Percentiles rank a stretch among this genome's conserved stretches.
phyloP scores from a whole-genome alignment of 352 stramenopile species.

The Halophytophthora polymorphica region DNA sequence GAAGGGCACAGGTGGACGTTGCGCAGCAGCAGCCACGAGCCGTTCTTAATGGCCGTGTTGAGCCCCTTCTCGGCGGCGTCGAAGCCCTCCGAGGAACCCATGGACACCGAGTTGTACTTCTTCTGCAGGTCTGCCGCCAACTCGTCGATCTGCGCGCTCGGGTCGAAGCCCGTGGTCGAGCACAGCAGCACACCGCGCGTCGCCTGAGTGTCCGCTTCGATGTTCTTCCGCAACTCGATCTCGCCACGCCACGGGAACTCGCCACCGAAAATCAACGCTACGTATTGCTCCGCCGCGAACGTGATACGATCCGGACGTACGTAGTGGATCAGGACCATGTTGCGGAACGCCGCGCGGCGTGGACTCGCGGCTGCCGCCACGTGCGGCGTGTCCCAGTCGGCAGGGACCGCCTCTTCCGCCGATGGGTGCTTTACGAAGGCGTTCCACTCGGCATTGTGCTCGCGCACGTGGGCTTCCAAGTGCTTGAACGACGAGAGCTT shows the following conservation, averaged over 20 bases:
- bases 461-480: slow-evolving; percentile 62
- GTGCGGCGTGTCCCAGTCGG: slow-evolving; percentile 49
- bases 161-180: slow-evolving; percentile 97
- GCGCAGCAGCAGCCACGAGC: slow-evolving; percentile 97
- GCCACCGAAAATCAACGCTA: slow-evolving; percentile 82
- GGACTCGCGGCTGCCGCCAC: slow-evolving; percentile 36
- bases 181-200: slow-evolving; percentile 95
- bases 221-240: slow-evolving; percentile 92
- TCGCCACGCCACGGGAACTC: slow-evolving; percentile 94
- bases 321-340: slow-evolving; percentile 79
- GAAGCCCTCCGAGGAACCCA: slow-evolving; percentile 97
- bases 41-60: slow-evolving; percentile 93
- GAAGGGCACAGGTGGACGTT: slow-evolving; percentile 99
- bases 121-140: slow-evolving; percentile 90
- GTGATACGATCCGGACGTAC: slow-evolving; percentile 89
- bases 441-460: slow-evolving; percentile 67
- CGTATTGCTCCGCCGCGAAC: slow-evolving; percentile 73
- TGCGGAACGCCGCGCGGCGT: slow-evolving; percentile 71
- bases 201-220: slow-evolving; percentile 90
- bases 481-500: slow-evolving; percentile 78
- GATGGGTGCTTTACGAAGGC: slow-evolving; percentile 74
- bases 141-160: slow-evolving; percentile 95
- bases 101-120: slow-evolving; percentile 96
- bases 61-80: slow-evolving; percentile 94
- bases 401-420: slow-evolving; percentile 71